Conservation (phyloP, 192 early-diverging fungal genomes). For the Kickxella alabastrina region DNA sequence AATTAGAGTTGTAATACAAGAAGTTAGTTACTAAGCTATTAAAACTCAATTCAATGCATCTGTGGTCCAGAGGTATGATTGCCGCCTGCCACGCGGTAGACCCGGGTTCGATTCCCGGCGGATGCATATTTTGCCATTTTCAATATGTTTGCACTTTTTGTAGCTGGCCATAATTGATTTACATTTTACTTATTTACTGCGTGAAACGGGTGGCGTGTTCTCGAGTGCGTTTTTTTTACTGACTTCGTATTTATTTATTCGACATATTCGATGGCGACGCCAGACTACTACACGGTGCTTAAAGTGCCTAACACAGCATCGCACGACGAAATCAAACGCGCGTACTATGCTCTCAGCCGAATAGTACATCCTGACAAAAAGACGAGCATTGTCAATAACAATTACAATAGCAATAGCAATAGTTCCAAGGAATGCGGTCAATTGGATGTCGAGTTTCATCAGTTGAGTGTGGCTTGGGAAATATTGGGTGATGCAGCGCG, state of each 20-base stretch:
- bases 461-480: conserved; percentile 43
- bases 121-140: conserved; percentile 25
- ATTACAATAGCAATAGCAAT: too few species aligned
- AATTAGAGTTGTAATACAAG: too few species aligned
- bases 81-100: conserved; percentile 71
- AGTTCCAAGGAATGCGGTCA: not conserved
- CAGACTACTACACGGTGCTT: conserved; percentile 28
- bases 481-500: conserved; percentile 15
- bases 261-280: too few species aligned
- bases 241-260: too few species aligned
- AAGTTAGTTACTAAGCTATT: too few species aligned
- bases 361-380: conserved; percentile 36
- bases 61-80: conserved; percentile 65
- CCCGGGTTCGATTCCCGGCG: conserved; percentile 78
- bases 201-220: too few species aligned
- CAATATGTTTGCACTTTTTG: not conserved
- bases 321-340: conserved; percentile 34
- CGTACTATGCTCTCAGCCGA: conserved; percentile 36
- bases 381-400: not conserved
- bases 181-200: too few species aligned
- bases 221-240: too few species aligned
- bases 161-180: too few species aligned
- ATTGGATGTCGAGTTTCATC: conserved; percentile 20
- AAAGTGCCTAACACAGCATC: conserved; percentile 11
- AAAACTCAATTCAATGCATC: conserved; percentile 6